phyloP scores from a whole-genome alignment of 1,284 basidiomycete genomes.

The Coriolopsis trogii region DNA sequence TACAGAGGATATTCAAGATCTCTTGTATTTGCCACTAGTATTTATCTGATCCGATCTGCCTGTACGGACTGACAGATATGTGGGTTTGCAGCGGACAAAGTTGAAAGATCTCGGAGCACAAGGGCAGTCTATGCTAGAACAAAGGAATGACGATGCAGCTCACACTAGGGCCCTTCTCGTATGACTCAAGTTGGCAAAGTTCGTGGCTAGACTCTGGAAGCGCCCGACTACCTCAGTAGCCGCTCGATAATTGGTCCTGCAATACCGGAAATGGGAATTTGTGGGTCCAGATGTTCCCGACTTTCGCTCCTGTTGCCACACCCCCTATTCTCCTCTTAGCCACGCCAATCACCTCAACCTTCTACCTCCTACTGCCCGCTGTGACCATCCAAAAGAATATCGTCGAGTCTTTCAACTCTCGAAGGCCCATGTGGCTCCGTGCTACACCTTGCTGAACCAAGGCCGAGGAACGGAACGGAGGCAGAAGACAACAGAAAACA shows the following conservation, averaged over 20 bases:
- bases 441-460: neutral
- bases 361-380: neutral
- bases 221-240: too few relatives aligned
- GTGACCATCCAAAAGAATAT: neutral
- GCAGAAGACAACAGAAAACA: neutral
- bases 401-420: neutral
- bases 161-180: too few relatives aligned
- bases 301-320: neutral
- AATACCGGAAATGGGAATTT: slow-evolving; percentile 8
- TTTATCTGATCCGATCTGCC: too few relatives aligned
- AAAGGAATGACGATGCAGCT: too few relatives aligned
- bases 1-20: too few relatives aligned
- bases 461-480: neutral
- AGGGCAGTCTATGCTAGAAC: too few relatives aligned
- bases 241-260: neutral
- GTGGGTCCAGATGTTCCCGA: slow-evolving; percentile 15
- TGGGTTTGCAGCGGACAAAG: too few relatives aligned
- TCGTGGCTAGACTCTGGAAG: too few relatives aligned
- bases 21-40: too few relatives aligned
- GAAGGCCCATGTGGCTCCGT: neutral
- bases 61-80: too few relatives aligned
- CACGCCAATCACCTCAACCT: neutral
- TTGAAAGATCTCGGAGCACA: too few relatives aligned
- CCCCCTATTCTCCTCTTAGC: neutral
- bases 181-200: too few relatives aligned